Evolutionary conservation across 75 land plant genomes (phyloP).

Genomic region (Pinus taeda): DNA sequence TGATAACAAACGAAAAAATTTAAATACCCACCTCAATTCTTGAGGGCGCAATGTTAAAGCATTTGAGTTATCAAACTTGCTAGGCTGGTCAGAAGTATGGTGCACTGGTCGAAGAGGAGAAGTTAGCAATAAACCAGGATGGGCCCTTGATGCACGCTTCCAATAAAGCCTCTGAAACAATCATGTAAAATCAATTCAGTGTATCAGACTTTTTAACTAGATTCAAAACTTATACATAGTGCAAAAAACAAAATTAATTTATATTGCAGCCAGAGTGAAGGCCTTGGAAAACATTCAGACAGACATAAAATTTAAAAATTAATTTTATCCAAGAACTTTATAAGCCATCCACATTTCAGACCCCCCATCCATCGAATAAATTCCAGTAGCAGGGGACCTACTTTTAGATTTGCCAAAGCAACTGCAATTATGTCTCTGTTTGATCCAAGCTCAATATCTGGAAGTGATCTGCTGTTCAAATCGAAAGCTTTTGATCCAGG

Average conservation of each 20-base stretch:
- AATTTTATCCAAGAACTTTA: background rate
- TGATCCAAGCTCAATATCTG: conserved; percentile 43
- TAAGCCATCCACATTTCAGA: background rate
- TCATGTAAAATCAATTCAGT: background rate
- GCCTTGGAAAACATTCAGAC: background rate
- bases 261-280: background rate
- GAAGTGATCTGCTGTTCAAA: conserved; percentile 30
- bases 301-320: background rate
- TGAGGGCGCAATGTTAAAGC: conserved; percentile 49
- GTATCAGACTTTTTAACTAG: background rate
- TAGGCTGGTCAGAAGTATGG: conserved; percentile 6
- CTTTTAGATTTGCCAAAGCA: conserved; percentile 57
- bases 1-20: background rate
- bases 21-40: conserved; percentile 36
- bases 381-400: conserved; percentile 15
- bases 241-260: background rate
- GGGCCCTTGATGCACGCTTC: conserved; percentile 62
- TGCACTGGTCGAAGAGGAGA: conserved; percentile 49
- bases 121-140: conserved; percentile 45
- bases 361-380: background rate
- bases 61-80: conserved; percentile 11
- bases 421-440: conserved; percentile 59
- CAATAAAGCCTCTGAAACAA: conserved; percentile 54
- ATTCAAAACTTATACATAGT: background rate
- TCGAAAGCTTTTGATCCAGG: conserved; percentile 45